Base-by-base conservation (phyloP, 2,329 filamentous ascomycete genomes). In the Fusarium sp. region DNA sequence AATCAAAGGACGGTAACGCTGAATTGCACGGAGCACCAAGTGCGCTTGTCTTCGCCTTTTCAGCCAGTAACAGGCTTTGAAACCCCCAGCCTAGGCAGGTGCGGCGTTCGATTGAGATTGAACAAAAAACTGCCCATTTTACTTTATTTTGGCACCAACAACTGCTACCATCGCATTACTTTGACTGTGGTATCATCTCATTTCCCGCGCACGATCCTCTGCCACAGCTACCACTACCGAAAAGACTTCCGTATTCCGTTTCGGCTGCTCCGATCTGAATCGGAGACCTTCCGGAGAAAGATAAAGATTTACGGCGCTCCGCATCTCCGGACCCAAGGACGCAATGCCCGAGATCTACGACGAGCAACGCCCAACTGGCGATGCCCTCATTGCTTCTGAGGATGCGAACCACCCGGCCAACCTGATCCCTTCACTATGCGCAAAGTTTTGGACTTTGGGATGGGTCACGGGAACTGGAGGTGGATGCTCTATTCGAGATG, bases 401-500 rank as follows among this genome's bases (percentile, higher is more conserved):
- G 89, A 98, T 78, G 91, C 92, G 7, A 84, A 94, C 64, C 96
- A 99, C 81, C 96, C 96, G 22, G 94, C 96, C 71, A 99, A 99
- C 82, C 87, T 97, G 75, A 98, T 98, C 72, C 96, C 94, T 68
- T 91, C 92, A 47, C 88, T 99, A 49, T 99, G 96, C 83, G 92
- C 92, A 76, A 96, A 95, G 79, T 99, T 99, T 83, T 99, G 97
- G 88, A 93, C 88, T 19, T 85, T 97, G 74, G 96, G 96, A 73
- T 98, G 96, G 95, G 95, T 96, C 31, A 95, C 93, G 14, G 93
- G 93, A 58, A 96, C 93, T 4, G 93, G 93, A 64, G 93, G 93
- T 73, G 93, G 93, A 62, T 91, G 92, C 69, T 94, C 91, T 57
- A 95, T 96, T 75, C 87, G 89, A 62, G 81, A 90, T 67, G 84